Conservation (phyloP, 1,284 basidiomycete species). For the Exobasidium rhododendri region DNA sequence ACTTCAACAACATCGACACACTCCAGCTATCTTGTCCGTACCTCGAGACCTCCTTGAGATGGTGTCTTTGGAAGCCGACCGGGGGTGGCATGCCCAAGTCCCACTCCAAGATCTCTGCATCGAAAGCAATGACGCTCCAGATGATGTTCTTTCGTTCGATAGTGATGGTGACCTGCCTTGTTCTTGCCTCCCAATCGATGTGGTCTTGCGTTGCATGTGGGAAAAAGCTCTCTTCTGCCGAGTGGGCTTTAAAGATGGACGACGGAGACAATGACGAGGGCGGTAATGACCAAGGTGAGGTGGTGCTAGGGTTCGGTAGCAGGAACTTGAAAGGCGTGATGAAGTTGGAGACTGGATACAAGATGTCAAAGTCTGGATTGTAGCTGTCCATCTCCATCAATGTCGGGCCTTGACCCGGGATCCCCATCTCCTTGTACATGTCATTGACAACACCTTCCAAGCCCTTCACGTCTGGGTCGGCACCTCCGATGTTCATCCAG, state of each 20-base stretch:
- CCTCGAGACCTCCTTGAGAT: conserved; percentile 84
- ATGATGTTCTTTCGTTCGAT: conserved; percentile 80
- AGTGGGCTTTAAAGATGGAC: not conserved
- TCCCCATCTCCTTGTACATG: conserved; percentile 66
- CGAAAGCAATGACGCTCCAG: conserved; percentile 88
- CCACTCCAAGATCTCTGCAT: conserved; percentile 86
- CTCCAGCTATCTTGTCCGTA: conserved; percentile 71
- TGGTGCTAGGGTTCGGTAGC: conserved; percentile 59
- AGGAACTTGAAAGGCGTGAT: conserved; percentile 72
- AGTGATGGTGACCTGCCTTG: conserved; percentile 68
- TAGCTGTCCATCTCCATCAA: conserved; percentile 49
- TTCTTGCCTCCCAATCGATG: conserved; percentile 64
- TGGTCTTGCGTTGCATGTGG: conserved; percentile 66
- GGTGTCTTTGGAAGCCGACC: conserved; percentile 68
- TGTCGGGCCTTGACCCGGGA: conserved; percentile 24
- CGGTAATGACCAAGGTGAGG: conserved; percentile 12
- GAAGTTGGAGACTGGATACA: conserved; percentile 71
- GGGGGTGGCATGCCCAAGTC: conserved; percentile 55
- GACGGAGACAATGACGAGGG: too few species aligned
- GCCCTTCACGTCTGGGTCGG: conserved; percentile 72
- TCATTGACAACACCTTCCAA: conserved; percentile 61
- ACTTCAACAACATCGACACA: conserved; percentile 68
- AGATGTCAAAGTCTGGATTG: conserved; percentile 56
- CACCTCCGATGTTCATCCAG: conserved; percentile 75
- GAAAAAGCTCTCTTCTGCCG: conserved; percentile 58